Percentiles rank a stretch among this genome's conserved stretches.
These are phyloP conservation scores for Croton laevigatus DNA, from an alignment of 441 rosid genomes.

Conservation along the genomic window DNA sequence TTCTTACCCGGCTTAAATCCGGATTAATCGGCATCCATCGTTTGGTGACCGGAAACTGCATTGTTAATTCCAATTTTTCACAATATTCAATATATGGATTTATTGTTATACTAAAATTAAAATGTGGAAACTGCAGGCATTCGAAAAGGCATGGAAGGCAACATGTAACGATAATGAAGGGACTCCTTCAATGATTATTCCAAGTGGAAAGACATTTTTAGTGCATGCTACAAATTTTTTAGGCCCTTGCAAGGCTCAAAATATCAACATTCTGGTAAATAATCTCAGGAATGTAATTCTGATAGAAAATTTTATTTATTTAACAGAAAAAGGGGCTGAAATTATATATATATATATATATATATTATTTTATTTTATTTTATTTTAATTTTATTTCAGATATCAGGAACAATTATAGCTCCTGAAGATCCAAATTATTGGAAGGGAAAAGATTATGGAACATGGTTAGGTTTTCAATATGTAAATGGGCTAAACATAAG, in stretches of 20 bases:
- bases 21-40: no score
- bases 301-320: no score
- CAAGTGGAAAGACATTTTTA: slow-evolving; percentile 37
- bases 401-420: slow-evolving; percentile 27
- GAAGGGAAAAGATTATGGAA: slow-evolving; percentile 13
- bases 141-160: no score
- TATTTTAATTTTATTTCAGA: slow-evolving; percentile 13
- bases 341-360: no score
- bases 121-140: no score
- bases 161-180: slow-evolving; percentile 26
- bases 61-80: no score
- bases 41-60: no score
- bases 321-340: no score
- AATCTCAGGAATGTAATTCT: neutral
- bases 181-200: slow-evolving; percentile 31
- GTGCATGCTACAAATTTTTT: slow-evolving; percentile 31
- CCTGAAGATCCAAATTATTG: slow-evolving; percentile 31
- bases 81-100: no score
- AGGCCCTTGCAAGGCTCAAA: slow-evolving; percentile 50
- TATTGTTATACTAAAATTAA: no score
- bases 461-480: slow-evolving; percentile 26
- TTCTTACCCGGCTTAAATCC: no score
- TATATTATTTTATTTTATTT: no score
- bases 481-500: slow-evolving; percentile 22
- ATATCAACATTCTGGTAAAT: slow-evolving; percentile 33